Percentiles rank a stretch among this genome's conserved stretches.
phyloP scores from a whole-genome alignment of 768 basidiomycete species.

The Cyathus striatus region DNA sequence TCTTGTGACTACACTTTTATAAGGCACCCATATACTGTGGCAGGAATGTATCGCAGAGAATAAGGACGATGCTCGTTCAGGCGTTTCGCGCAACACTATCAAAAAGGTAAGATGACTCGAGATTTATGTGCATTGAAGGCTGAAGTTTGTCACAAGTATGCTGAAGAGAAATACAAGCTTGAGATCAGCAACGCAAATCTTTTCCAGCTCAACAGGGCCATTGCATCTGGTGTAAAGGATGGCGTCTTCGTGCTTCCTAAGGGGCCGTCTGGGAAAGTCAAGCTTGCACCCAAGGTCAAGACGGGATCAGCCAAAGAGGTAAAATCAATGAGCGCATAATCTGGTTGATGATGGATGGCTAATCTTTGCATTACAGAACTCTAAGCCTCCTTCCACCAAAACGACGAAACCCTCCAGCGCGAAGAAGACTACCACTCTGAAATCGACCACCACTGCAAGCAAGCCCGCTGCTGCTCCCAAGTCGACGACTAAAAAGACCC shows the following conservation, averaged over 20 bases:
- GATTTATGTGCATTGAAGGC: too few relatives aligned
- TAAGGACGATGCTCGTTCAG: constrained; percentile 60
- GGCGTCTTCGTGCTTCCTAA: constrained; percentile 33
- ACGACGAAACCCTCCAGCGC: constrained; percentile 20
- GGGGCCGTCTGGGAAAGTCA: constrained; percentile 57
- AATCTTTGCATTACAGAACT: constrained; percentile 32
- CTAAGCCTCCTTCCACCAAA: constrained; percentile 39
- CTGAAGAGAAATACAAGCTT: constrained; percentile 78
- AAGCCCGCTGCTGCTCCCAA: constrained; percentile 23
- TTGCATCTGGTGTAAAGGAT: constrained; percentile 58
- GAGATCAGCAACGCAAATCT: constrained; percentile 63
- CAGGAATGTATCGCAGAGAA: constrained; percentile 71
- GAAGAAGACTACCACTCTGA: constrained; percentile 24
- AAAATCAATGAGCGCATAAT: too few relatives aligned
- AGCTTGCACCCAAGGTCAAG: constrained; percentile 54
- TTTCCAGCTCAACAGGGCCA: constrained; percentile 71
- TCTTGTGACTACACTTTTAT: too few relatives aligned
- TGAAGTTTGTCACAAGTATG: constrained; percentile 69
- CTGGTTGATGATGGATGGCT: too few relatives aligned
- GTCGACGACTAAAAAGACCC: constrained; percentile 13
- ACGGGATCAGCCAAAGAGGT: constrained; percentile 59
- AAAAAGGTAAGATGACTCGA: constrained; percentile 76
- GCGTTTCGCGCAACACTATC: constrained; percentile 72
- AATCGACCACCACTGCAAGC: too few relatives aligned
- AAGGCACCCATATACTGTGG: not conserved